Conservation (phyloP, 148 eudicot species). For the Euryodendron excelsum region DNA sequence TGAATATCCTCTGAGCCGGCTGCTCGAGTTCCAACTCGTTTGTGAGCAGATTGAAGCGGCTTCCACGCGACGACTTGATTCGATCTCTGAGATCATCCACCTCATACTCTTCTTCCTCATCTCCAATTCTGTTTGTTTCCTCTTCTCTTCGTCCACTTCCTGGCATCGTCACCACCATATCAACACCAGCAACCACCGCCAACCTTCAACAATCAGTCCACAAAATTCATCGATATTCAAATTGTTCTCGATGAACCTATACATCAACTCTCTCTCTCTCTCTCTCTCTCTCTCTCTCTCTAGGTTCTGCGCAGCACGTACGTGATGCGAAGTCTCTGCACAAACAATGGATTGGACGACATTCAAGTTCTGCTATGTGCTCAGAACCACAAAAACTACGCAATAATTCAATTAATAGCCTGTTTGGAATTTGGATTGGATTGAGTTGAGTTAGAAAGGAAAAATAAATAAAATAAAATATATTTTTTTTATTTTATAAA, state of each 20-base stretch:
- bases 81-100: conserved; percentile 42
- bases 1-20: conserved; percentile 29
- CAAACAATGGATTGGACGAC: background rate
- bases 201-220: background rate
- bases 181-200: background rate
- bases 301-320: background rate
- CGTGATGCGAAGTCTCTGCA: background rate
- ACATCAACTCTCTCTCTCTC: too few species aligned
- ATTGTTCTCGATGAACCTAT: background rate
- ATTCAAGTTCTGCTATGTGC: background rate
- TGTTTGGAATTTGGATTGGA: too few species aligned
- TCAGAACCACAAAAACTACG: background rate
- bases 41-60: conserved; percentile 40
- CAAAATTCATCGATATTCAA: background rate
- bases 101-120: conserved; percentile 35
- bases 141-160: conserved; percentile 3
- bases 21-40: conserved; percentile 43
- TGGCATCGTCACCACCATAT: background rate
- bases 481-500: too few species aligned
- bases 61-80: conserved; percentile 41
- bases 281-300: background rate
- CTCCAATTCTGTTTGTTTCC: background rate
- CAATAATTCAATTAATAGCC: background rate
- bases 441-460: too few species aligned
- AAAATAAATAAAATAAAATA: too few species aligned